A percentile compares a stretch with the other conserved stretches of the same genome.
Conservation (phyloP, 495 filamentous ascomycete genomes). For the Rostrohypoxylon terebratum region DNA sequence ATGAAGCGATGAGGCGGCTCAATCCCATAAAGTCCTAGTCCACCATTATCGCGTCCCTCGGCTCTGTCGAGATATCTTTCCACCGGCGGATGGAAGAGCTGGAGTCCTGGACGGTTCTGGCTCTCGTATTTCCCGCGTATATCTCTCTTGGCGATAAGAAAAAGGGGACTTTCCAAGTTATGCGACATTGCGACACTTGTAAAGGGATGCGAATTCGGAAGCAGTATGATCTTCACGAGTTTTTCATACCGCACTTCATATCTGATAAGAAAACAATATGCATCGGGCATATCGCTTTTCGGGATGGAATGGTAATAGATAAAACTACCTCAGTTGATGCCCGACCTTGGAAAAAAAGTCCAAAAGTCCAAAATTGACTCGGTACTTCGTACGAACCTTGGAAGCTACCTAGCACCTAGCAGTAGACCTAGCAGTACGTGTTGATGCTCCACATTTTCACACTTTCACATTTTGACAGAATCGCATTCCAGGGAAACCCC, state of each 20-base stretch:
- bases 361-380: not conserved
- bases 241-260: constrained; percentile 8
- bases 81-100: constrained; percentile 10
- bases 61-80: constrained; percentile 36
- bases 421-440: too few relatives aligned
- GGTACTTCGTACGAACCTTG: too few relatives aligned
- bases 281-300: constrained; percentile 5
- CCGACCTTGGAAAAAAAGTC: constrained; percentile 27
- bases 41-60: constrained; percentile 18
- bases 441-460: constrained; percentile 5
- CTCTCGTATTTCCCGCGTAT: constrained; percentile 18
- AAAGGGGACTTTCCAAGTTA: constrained; percentile 4
- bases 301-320: constrained; percentile 16
- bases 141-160: constrained; percentile 33
- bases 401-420: too few relatives aligned
- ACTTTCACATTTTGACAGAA: constrained; percentile 5
- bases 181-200: constrained; percentile 25
- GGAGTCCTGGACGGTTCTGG: constrained; percentile 27
- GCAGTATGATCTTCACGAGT: constrained; percentile 10
- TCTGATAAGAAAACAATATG: constrained; percentile 15
- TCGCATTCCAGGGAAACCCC: not conserved
- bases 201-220: constrained; percentile 29
- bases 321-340: constrained; percentile 20
- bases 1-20: constrained; percentile 25
- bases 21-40: constrained; percentile 21